Base-by-base conservation (phyloP, 2,329 filamentous ascomycete species). In the Fusarium armeniacum region DNA sequence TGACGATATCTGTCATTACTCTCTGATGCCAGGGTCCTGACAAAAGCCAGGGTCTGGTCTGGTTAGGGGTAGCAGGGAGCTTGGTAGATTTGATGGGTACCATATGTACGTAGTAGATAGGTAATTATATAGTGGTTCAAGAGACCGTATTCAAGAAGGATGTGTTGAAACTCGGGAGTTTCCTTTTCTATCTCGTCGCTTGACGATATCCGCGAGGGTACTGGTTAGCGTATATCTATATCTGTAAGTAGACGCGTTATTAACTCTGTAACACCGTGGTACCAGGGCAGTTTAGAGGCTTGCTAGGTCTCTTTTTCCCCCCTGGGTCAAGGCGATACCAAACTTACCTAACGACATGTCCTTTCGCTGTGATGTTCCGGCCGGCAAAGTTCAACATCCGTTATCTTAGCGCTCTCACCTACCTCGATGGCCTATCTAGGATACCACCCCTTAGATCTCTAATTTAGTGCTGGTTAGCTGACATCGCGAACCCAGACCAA, bases 341-440 rank as follows among this genome's bases (percentile, higher is more conserved):
- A 55, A 65, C 52, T 62, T 49, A 59, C 52, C 65, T 49, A 59
- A 53, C 44, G 38, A 50, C 33, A 65, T 50, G 26, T 33, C 51
- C 30, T 66, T 57, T 43, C 60, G 68, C 51, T 70, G 41, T 52
- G 32, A 49, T 63, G 44, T 54, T 67, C 72, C 61, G 68, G 70
- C 70, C 61, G 68, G 70, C 72, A 74, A 70, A 58, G 50, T 57
- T 61, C 68, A 73, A 64, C 62, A 53, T 66, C 51, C 44, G 66
- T 63, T 65, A 57, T 46, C 59, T 63, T 65, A 57, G 46, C 59
- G 54, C 60, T 69, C 36, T 22, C 38, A 26, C 38, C 46, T 44
- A 45, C 59, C 62, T 62, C 62, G 28, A 43, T 50, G 43, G 40
- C 30, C 44, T 35, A 35, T 35, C 33, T 64, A 43, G 58, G 62